These are phyloP conservation scores for Echinosophora koreensis DNA, from an alignment of 306 rosid genomes.

Conservation along the genomic window DNA sequence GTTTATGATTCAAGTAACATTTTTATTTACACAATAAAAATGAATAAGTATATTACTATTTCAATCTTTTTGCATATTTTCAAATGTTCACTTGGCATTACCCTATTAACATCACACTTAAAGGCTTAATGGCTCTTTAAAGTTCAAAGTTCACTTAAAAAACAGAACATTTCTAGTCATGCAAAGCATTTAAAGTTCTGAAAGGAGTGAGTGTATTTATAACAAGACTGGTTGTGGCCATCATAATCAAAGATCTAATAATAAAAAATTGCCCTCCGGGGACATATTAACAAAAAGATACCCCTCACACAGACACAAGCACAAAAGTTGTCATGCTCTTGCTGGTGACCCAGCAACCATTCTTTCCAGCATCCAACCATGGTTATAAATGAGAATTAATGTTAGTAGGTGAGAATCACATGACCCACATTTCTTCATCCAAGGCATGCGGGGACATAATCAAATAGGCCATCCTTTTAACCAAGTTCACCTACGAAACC, in stretches of 20 bases:
- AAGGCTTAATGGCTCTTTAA: constrained; percentile 7
- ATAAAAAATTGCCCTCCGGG: constrained; percentile 11
- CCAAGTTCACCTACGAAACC: constrained; percentile 24
- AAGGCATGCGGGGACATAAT: constrained; percentile 21
- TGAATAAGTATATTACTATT: no score
- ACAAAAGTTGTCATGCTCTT: constrained; percentile 31
- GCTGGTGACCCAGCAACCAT: constrained; percentile 54
- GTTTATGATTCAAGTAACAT: background rate
- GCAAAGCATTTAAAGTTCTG: constrained; percentile 48
- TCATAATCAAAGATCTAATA: constrained; percentile 35
- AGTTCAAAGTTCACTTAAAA: background rate
- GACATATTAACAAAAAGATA: constrained; percentile 40
- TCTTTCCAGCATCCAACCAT: constrained; percentile 60
- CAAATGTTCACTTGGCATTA: background rate
- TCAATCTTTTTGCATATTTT: background rate
- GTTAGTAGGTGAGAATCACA: constrained; percentile 69
- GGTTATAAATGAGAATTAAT: constrained; percentile 71
- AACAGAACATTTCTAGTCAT: constrained; percentile 41
- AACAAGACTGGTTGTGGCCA: constrained; percentile 36
- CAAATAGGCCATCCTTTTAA: constrained; percentile 24
- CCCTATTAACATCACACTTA: constrained; percentile 7
- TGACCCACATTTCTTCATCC: constrained; percentile 63
- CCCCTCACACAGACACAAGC: constrained; percentile 40
- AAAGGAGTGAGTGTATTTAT: constrained; percentile 44
- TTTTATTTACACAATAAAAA: background rate